A percentile compares a stretch with the other conserved stretches of the same genome.
Conservation (phyloP, 805 yeast species). For the Myxozyma neotropica region DNA sequence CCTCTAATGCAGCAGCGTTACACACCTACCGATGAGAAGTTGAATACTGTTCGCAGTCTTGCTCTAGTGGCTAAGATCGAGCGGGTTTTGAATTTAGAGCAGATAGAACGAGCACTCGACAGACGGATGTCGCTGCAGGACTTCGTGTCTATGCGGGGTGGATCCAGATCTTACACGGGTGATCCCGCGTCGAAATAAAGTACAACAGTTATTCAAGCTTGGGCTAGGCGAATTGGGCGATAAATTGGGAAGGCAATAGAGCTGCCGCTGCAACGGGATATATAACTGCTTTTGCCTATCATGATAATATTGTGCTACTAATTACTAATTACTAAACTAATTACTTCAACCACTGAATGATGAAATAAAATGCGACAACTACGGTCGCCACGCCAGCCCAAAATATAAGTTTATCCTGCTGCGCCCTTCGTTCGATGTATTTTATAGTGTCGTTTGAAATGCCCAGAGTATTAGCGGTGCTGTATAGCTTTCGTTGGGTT, state of each 20-base stretch:
- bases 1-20: slow-evolving; percentile 18
- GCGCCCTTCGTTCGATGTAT: slow-evolving; percentile 75
- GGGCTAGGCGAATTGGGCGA: background rate
- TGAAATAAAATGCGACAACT: slow-evolving; percentile 66
- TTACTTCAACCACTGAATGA: slow-evolving; percentile 57
- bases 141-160: background rate
- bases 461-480: slow-evolving; percentile 77
- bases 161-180: background rate
- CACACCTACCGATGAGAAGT: slow-evolving; percentile 13
- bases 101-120: slow-evolving; percentile 14
- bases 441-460: slow-evolving; percentile 83
- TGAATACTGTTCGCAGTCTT: slow-evolving; percentile 7
- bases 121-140: slow-evolving; percentile 22
- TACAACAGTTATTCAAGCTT: background rate
- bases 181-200: background rate
- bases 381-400: slow-evolving; percentile 70
- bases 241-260: no score
- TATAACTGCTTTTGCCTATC: no score
- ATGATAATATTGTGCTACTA: background rate
- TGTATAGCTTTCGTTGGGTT: slow-evolving; percentile 65
- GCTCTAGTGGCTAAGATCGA: slow-evolving; percentile 20
- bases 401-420: slow-evolving; percentile 83
- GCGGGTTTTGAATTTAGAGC: background rate
- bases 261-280: no score
- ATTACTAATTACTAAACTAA: no score